Conservation (phyloP, 768 basidiomycete species). For the Leccinum variicolor region DNA sequence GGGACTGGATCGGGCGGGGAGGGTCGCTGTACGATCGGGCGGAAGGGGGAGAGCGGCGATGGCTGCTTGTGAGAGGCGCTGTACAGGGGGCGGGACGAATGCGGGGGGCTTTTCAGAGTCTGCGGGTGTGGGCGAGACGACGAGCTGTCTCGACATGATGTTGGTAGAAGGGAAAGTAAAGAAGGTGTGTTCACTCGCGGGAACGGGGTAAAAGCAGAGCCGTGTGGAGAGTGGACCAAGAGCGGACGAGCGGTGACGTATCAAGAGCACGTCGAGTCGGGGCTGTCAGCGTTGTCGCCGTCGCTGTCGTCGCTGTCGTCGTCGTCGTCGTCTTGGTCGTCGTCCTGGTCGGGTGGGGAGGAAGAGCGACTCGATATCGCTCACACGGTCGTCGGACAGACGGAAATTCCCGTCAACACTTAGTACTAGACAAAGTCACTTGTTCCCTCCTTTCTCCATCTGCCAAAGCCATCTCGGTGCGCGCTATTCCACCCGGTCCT, state of each 20-base stretch:
- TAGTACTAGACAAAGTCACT: not conserved
- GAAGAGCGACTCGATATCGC: not conserved
- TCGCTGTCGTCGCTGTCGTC: not conserved
- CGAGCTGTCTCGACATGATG: constrained; percentile 15
- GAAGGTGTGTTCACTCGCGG: not conserved
- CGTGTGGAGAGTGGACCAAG: not conserved
- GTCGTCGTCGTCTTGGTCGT: not conserved
- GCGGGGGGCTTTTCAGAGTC: constrained; percentile 19
- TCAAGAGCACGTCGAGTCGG: not conserved
- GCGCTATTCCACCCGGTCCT: not conserved
- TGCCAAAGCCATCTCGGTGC: not conserved
- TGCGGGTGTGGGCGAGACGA: constrained; percentile 10
- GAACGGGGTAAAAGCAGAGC: not conserved
- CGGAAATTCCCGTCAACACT: not conserved
- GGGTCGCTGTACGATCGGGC: not conserved
- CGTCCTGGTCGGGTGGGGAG: not conserved
- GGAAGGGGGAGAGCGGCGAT: not conserved
- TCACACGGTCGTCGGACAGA: constrained; percentile 17
- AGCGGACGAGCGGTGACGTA: not conserved
- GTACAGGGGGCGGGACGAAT: constrained; percentile 30
- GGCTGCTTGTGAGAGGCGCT: constrained; percentile 25
- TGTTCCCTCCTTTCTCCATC: not conserved
- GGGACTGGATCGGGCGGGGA: not conserved
- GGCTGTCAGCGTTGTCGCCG: not conserved
- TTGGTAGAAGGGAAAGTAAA: not conserved